Evolutionary conservation across 1,284 basidiomycete genomes (phyloP), one percentile per base, ranked within the genome.

Genomic region (Cryptococcus floricola): DNA sequence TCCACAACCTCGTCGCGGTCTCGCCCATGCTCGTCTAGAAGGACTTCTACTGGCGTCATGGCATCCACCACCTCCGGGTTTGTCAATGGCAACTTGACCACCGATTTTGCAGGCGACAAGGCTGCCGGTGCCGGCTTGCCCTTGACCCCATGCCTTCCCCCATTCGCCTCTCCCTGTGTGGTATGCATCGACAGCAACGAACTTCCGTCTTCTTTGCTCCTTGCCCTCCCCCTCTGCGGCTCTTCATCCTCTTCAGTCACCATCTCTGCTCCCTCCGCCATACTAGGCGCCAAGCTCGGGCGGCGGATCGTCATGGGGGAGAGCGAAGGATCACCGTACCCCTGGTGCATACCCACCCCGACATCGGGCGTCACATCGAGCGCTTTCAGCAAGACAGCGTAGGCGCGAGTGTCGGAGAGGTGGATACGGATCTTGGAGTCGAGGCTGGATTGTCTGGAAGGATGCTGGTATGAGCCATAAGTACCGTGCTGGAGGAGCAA

Each of bases 351-450:
- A 7, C 44, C 53, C 38, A 56, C 13, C 19, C 34, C 39, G 1
- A 23, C 28, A 46, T 42, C 14, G 34, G 58, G 64, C n/a, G 60
- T 59, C 10, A 66, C 58, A 14, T 63, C 53, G 1, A 73, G 53
- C 12, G 68, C 68, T 5, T 34, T 41, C 12, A 62, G 60, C 5
- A 73, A 10, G 7, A 62, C 47, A 5, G 52, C 23, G 50, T 68
- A 68, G 0, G 64, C 65, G 19, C 71, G 53, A 7, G 62, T 56
- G 46, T 71, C 71, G 7, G 69, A 65, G 5, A 70, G 54, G 16
- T 50, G 48, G 4, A 60, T 49, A 28, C 51, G 50, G 31, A 60
- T 52, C 39, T 53, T 50, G n/a, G 41, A 42, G 8, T 42, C 41
- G 16, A 42, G 12, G 6, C 41, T 42, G n/a, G 41, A 42, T 42